Conservation (phyloP, 2,329 filamentous ascomycete genomes). For the Fusarium tupiense region DNA sequence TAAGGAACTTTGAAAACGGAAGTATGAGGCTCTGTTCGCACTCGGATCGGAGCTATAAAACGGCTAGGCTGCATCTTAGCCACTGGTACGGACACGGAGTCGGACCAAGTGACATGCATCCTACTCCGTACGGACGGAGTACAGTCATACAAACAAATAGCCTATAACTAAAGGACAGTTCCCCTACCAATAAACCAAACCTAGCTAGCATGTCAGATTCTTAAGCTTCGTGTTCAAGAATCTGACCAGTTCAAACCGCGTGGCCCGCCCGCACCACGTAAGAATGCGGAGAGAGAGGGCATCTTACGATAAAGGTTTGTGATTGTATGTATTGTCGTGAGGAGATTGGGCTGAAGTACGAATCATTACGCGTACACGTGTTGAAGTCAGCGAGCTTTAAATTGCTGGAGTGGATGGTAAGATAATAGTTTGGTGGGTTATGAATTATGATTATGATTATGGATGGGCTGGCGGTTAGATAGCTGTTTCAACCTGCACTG, state of each 20-base stretch:
- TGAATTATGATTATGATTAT: not conserved
- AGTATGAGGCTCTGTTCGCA: not conserved
- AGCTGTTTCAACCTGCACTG: not conserved
- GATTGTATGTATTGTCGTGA: not conserved
- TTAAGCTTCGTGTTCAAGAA: not conserved
- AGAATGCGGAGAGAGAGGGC: not conserved
- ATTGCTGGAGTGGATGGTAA: conserved; percentile 16
- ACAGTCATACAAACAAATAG: not conserved
- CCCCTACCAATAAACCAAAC: not conserved
- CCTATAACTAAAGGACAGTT: not conserved
- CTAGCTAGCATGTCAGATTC: not conserved
- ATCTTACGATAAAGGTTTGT: not conserved
- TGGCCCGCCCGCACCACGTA: not conserved
- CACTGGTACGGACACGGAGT: conserved; percentile 5
- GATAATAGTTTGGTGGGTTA: conserved; percentile 1
- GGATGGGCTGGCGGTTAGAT: not conserved
- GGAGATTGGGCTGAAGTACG: not conserved
- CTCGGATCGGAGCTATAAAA: not conserved
- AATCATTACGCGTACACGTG: conserved; percentile 14
- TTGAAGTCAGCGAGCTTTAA: not conserved
- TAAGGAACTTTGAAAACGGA: not conserved
- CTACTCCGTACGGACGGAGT: not conserved
- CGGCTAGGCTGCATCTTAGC: not conserved
- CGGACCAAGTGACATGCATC: not conserved
- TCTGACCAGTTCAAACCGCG: conserved; percentile 6